Percentiles rank a stretch among this genome's conserved stretches.
phyloP scores from a whole-genome alignment of 2,329 filamentous ascomycete genomes.

The Waltergamsia citrina region DNA sequence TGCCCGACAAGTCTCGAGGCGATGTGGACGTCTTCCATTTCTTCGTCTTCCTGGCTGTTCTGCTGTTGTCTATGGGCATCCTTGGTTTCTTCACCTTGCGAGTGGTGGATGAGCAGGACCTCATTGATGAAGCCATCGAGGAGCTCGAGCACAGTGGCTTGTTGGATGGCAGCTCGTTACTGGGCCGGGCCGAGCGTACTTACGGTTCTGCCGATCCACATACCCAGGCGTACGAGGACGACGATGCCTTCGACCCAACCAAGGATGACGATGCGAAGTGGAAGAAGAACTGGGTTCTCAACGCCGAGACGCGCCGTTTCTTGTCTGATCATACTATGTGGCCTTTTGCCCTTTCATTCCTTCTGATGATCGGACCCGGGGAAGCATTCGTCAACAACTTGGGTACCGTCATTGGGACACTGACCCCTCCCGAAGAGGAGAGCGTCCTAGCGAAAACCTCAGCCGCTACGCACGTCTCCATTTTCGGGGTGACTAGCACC shows the following conservation, averaged over 20 bases:
- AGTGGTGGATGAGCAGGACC: constrained; percentile 74
- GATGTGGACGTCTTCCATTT: constrained; percentile 72
- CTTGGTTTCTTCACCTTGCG: constrained; percentile 65
- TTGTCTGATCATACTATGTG: constrained; percentile 90
- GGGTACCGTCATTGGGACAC: constrained; percentile 82
- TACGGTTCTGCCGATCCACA: constrained; percentile 53
- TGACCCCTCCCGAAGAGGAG: constrained; percentile 51
- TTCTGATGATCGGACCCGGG: constrained; percentile 88
- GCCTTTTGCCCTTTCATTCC: constrained; percentile 84
- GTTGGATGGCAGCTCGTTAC: constrained; percentile 65
- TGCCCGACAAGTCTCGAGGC: constrained; percentile 51
- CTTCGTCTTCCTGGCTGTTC: constrained; percentile 72
- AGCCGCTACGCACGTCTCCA: constrained; percentile 82
- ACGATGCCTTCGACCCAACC: constrained; percentile 24
- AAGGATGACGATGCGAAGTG: constrained; percentile 41
- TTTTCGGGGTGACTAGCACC: constrained; percentile 84
- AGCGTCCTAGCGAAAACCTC: constrained; percentile 40
- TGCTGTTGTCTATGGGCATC: constrained; percentile 63
- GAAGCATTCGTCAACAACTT: constrained; percentile 98
- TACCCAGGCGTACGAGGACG: constrained; percentile 31
- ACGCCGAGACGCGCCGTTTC: constrained; percentile 81
- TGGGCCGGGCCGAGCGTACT: constrained; percentile 43
- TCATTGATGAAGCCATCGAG: constrained; percentile 85
- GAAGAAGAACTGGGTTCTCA: constrained; percentile 86
- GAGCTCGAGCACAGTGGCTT: constrained; percentile 85